Evolutionary conservation across 495 filamentous ascomycete genomes (phyloP), one percentile per base, ranked within the genome.

Genomic region (Geoglossum glabrum): DNA sequence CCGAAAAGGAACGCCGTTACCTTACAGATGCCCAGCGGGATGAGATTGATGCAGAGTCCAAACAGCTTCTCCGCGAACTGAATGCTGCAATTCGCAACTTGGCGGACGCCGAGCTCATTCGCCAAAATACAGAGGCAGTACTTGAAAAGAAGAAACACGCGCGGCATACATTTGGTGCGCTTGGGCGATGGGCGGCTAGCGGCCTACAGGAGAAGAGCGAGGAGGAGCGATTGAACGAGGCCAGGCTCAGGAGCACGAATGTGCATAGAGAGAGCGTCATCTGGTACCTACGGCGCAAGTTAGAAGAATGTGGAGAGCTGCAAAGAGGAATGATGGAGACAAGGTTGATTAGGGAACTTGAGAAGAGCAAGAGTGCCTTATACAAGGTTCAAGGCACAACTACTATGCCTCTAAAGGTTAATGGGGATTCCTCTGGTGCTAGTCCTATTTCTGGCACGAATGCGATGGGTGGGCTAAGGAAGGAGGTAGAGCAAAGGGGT

Each of bases 281-380:
- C 1, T 88, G 84, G 83, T 90, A 83, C 66, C 64, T 98, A 61
- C 73, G 85, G 56, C 72, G 81, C 56, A 76, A 78, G 62, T 67
- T 98, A 40, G 85, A 92, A 70, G 75, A 80, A 58, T 85, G 80
- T 13, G 82, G 82, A 33, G 73, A 79, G 67, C 78, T 84, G 61
- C 90, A 97, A 73, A 76, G 85, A 56, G 74, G 72, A 51, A 95
- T 96, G 86, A 93, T 97, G 72, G 92, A 95, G 70, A 84, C 84
- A 65, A 69, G 92, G 64, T 68, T 97, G 59, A 78, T 79, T 65
- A 72, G 93, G 58, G 86, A 89, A 65, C 73, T 88, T 64, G 93
- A 97, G 73, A 87, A 82, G 76, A 88, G 82, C 67, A 87, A 84
- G 71, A 92, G 85, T 68, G 77, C 90, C 51, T 69, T 95, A 59